Evolutionary conservation across 768 basidiomycete genomes (phyloP), one percentile per base, ranked within the genome.

Genomic region (Kwoniella shandongensis): DNA sequence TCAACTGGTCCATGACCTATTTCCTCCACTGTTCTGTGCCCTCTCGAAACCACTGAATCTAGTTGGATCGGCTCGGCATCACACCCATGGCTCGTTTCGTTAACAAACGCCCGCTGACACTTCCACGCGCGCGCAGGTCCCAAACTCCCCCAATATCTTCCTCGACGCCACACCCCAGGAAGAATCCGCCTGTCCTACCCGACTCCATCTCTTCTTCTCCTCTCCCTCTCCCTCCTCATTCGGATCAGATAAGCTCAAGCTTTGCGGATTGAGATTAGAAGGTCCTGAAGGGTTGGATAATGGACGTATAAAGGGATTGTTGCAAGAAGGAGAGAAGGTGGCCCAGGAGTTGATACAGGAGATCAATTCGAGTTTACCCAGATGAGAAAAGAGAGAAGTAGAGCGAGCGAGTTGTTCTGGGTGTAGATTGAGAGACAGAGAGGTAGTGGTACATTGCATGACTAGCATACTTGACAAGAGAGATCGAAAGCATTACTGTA

Each of bases 261-360:
- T 76, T 12, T 75, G 70, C 38, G 75, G 75, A 4, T 53, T 74
- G 25, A 55, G 75, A 23, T 54, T 73, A 44, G 75, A 76, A 62
- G 75, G 75, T 27, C 52, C 54, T 13, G 60, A 63, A 27, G 70
- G 70, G 0, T n/a, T 76, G 6, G 65, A 67, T 32, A 29, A 57
- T 6, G 48, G 48, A 11, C 48, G 69, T 17, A 59, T 76, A 32
- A 54, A 57, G 22, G 57, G 58, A n/a, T 51, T 76, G 26, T 39
- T 76, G 7, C 35, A 54, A n/a, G 44, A 54, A 20, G 59, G 52
- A 10, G 29, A 46, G 22, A 29, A 22, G 13, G 36, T 60, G 18
- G 59, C 59, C 13, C 22, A 17, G 4, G 47, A 49, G 15, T 45
- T 60, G 52, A 39, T 54, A 36, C 2, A 41, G 6, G 50, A 44